These are phyloP conservation scores for Penicillium nucicola DNA, from an alignment of 495 filamentous ascomycete genomes.

Conservation along the genomic window DNA sequence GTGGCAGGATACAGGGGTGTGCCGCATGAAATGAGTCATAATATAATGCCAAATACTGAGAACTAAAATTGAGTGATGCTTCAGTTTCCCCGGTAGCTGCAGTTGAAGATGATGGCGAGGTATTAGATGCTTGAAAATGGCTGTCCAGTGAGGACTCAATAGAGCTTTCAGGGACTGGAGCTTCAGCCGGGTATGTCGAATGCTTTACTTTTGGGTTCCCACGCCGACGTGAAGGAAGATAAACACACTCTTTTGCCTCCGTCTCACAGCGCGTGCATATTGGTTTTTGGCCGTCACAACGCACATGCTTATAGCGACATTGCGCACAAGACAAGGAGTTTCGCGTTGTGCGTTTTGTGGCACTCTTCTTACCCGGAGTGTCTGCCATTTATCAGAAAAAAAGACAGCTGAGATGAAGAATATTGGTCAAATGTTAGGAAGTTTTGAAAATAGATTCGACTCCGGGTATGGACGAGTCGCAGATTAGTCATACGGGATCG, in stretches of 20 bases:
- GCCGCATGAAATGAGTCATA: slow-evolving; percentile 18
- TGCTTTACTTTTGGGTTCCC: slow-evolving; percentile 3
- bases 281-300: slow-evolving; percentile 19
- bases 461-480: too few species aligned
- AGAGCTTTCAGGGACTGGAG: neutral
- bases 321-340: slow-evolving; percentile 21
- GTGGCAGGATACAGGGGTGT: slow-evolving; percentile 20
- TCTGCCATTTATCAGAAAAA: neutral
- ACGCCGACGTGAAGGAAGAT: slow-evolving; percentile 12
- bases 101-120: neutral
- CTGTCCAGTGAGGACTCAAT: neutral
- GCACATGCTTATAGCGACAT: slow-evolving; percentile 23
- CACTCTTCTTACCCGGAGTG: neutral
- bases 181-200: neutral
- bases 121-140: neutral
- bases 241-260: slow-evolving; percentile 12
- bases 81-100: neutral
- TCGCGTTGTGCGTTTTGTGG: slow-evolving; percentile 2
- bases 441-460: too few species aligned
- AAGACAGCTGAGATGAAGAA: too few species aligned
- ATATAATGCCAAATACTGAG: slow-evolving; percentile 2
- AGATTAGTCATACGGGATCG: too few species aligned
- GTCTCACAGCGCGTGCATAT: slow-evolving; percentile 14
- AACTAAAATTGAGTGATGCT: neutral
- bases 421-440: too few species aligned